Base-by-base conservation (phyloP, 331 rosid species). In the Cydonia oblonga region DNA sequence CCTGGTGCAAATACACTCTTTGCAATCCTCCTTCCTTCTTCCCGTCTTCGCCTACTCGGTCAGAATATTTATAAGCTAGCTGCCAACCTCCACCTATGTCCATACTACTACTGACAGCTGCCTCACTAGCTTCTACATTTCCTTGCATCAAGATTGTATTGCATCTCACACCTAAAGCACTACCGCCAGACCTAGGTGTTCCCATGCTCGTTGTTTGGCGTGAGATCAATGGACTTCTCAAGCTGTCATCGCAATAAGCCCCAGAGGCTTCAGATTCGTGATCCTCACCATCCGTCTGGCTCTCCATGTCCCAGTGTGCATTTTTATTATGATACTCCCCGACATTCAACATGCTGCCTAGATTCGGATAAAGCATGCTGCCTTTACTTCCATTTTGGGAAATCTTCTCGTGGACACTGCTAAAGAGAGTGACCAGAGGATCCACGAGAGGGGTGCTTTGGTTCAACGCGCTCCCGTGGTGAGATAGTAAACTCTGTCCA, bases 51-150 rank as follows among this genome's bases (percentile, higher is more conserved):
- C 26, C 29, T 4, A 59, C 66, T 14, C 16, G 16, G 28, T 78
- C 82, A 14, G 12, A 18, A 66, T 57, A 67, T 22, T 59, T 72
- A 60, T 71, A 73, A 23, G 70, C 78, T 60, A 78, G 56, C 72
- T 60, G 74, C 82, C 78, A 78, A 1, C 82, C 82, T 6, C 74
- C 78, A 24, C 78, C 82, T 28, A 67, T 62, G 33, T 76, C 57
- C 26, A 65, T 66, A 46, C 74, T 66, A n/a, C 76, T 71, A 9
- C 38, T 23, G 11, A 61, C 9, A 30, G 42, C 13, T 35, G 66
- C 59, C 20, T 78, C 74, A 67, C 32, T 56, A 18, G 51, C 66
- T 62, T 62, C 44, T 28, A 30, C 56, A 71, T 60, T 69, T 19
- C 73, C 73, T 66, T 75, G 67, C 56, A 38, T 18, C 4, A 72